Percentiles rank a stretch among this genome's conserved stretches.
phyloP scores from a whole-genome alignment of 371 early-diverging fungal genomes.

The Mucor saturninus region DNA sequence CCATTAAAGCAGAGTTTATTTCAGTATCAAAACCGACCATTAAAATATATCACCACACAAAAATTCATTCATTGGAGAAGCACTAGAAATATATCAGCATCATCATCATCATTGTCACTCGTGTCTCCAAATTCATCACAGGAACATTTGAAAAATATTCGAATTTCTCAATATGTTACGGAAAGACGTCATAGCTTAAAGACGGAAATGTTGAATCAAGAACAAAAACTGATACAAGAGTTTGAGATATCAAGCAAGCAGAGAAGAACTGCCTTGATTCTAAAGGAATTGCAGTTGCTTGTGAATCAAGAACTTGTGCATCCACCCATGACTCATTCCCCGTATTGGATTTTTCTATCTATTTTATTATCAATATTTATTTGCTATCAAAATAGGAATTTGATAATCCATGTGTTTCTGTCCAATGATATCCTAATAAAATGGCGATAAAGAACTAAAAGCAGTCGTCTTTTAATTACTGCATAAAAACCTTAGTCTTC shows the following conservation, averaged over 20 bases:
- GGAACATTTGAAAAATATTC: slow-evolving; percentile 15
- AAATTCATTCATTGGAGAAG: slow-evolving; percentile 24
- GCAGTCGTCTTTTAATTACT: neutral
- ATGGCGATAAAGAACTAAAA: neutral
- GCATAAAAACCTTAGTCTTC: neutral
- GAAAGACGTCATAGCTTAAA: slow-evolving; percentile 30
- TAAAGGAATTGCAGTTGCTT: slow-evolving; percentile 14
- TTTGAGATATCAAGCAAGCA: slow-evolving; percentile 13
- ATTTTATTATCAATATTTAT: slow-evolving; percentile 13
- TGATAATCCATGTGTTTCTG: slow-evolving; percentile 1
- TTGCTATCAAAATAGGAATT: slow-evolving; percentile 17
- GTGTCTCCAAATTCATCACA: slow-evolving; percentile 2
- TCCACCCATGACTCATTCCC: slow-evolving; percentile 5
- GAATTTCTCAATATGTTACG: slow-evolving; percentile 24
- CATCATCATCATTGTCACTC: neutral
- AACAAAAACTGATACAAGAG: slow-evolving; percentile 24
- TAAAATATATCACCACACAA: slow-evolving; percentile 14
- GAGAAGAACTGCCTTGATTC: slow-evolving; percentile 15
- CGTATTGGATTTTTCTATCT: slow-evolving; percentile 11
- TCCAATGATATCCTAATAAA: neutral
- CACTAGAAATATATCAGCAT: neutral
- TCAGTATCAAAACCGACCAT: slow-evolving; percentile 4
- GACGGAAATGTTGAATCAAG: slow-evolving; percentile 27
- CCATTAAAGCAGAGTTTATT: slow-evolving; percentile 20
- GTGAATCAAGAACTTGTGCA: slow-evolving; percentile 3